Conservation (phyloP, 257 asterid species). For the Plantago ovata region DNA sequence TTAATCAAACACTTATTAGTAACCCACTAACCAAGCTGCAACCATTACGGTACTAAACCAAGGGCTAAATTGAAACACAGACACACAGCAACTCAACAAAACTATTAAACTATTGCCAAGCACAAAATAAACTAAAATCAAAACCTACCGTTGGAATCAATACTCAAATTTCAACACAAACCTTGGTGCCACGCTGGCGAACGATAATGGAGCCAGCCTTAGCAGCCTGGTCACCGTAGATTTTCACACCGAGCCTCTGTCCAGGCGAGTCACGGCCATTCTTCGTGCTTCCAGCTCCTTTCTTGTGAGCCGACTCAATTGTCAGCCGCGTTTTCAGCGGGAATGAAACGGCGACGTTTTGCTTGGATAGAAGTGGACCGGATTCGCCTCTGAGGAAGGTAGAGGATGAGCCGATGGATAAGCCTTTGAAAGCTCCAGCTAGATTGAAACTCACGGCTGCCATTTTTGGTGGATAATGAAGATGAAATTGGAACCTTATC, state of each 20-base stretch:
- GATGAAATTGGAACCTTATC: conserved; percentile 15
- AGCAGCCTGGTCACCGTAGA: conserved; percentile 83
- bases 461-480: conserved; percentile 32
- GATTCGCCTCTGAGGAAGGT: conserved; percentile 57
- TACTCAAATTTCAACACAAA: not conserved
- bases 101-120: no score
- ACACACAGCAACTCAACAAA: no score
- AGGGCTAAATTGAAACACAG: no score
- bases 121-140: no score
- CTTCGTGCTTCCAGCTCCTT: conserved; percentile 98
- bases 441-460: conserved; percentile 62
- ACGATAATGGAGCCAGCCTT: conserved; percentile 88
- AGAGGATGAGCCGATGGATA: conserved; percentile 54
- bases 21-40: no score
- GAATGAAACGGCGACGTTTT: conserved; percentile 40
- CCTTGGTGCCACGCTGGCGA: conserved; percentile 98
- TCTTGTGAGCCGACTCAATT: conserved; percentile 91
- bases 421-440: conserved; percentile 64
- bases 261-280: conserved; percentile 97
- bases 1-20: no score
- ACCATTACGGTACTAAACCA: no score
- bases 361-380: conserved; percentile 34
- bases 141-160: no score
- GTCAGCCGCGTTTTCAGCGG: conserved; percentile 58
- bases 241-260: conserved; percentile 95